phyloP scores from a whole-genome alignment of 1,139 yeast species.

The Kodamaea arcana region DNA sequence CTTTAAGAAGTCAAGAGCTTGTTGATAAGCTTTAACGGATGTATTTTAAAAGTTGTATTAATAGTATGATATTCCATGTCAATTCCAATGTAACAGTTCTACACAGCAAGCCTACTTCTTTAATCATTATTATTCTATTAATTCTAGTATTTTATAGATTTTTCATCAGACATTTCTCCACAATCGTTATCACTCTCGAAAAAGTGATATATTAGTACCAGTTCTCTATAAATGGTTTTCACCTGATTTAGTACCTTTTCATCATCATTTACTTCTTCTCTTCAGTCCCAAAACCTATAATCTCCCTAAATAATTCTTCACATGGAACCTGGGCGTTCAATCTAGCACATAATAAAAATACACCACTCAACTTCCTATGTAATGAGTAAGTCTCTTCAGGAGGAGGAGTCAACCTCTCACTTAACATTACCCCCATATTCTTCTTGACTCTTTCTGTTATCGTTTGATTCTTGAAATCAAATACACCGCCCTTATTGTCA shows the following conservation, averaged over 20 bases:
- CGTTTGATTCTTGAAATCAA: conserved; percentile 78
- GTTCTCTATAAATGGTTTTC: no score
- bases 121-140: not conserved
- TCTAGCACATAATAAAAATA: conserved; percentile 83
- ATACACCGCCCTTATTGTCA: conserved; percentile 45
- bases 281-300: conserved; percentile 47
- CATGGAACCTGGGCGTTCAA: conserved; percentile 83
- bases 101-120: no score
- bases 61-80: no score
- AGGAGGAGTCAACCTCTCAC: conserved; percentile 91
- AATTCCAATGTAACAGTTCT: no score
- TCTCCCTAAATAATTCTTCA: conserved; percentile 68
- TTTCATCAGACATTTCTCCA: no score
- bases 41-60: no score
- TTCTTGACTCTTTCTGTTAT: conserved; percentile 89
- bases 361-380: conserved; percentile 93
- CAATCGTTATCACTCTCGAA: no score
- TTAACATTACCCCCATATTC: conserved; percentile 82
- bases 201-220: no score
- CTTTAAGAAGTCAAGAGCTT: no score
- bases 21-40: no score
- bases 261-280: no score
- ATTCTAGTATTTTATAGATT: not conserved
- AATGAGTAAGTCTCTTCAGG: conserved; percentile 97
- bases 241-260: no score